Conservation (phyloP, 23 red algal species). For the Agarophyton chilense region DNA sequence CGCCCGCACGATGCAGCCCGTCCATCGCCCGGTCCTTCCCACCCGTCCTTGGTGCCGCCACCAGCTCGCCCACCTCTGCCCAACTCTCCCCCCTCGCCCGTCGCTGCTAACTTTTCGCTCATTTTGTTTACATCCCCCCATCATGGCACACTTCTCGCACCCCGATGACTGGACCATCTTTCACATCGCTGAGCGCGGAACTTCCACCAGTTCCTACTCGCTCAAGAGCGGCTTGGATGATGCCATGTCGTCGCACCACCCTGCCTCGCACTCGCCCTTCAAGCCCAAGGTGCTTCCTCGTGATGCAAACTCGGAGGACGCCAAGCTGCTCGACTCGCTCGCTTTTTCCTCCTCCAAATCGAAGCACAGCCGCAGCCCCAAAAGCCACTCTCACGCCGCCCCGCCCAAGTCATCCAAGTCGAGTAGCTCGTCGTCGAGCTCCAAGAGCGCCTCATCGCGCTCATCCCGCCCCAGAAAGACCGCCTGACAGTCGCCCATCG, state of each 20-base stretch:
- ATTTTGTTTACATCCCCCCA: background rate
- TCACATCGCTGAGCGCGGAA: conserved; percentile 4
- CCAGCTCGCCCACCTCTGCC: background rate
- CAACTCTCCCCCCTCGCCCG: background rate
- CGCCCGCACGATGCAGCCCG: no score
- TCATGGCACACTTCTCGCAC: conserved; percentile 17
- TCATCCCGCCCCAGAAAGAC: background rate
- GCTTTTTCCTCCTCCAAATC: no score
- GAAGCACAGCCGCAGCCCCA: no score
- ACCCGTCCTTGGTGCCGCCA: background rate
- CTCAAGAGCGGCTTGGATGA: background rate
- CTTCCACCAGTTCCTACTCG: background rate
- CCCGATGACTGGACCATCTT: conserved; percentile 51
- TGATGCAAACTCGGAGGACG: background rate
- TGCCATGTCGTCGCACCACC: no score
- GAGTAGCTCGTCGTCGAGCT: background rate
- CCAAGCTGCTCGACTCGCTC: background rate
- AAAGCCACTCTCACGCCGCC: no score
- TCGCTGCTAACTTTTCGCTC: background rate
- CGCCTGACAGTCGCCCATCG: background rate
- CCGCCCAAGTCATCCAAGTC: background rate
- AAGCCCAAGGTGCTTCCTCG: background rate
- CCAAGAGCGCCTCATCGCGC: background rate
- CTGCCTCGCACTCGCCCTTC: background rate
- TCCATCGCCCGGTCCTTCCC: no score